Percentiles rank a stretch among this genome's conserved stretches.
These are phyloP conservation scores for Fusarium nodosum DNA, from an alignment of 2,329 filamentous ascomycete species.

Conservation along the genomic window DNA sequence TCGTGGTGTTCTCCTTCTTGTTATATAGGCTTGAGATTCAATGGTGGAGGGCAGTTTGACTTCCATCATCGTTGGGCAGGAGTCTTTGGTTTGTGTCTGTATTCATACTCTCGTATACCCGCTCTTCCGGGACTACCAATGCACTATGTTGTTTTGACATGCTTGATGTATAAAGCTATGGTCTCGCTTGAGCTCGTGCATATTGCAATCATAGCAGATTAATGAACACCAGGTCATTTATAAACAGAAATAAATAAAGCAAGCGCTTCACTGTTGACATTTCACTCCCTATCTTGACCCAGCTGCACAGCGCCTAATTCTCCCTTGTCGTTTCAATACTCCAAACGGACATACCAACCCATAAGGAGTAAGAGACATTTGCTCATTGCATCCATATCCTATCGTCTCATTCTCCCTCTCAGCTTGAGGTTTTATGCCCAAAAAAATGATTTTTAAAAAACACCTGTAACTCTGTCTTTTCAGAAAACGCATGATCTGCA, in stretches of 20 bases:
- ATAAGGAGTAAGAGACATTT: slow-evolving; percentile 10
- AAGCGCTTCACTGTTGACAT: slow-evolving; percentile 35
- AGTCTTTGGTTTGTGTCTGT: slow-evolving; percentile 45
- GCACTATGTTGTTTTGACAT: slow-evolving; percentile 17
- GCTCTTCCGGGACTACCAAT: slow-evolving; percentile 30
- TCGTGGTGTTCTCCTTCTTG: slow-evolving; percentile 26
- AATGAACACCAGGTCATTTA: neutral
- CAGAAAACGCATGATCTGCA: slow-evolving; percentile 12
- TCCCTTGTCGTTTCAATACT: slow-evolving; percentile 33
- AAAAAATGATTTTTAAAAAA: slow-evolving; percentile 12
- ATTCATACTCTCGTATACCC: slow-evolving; percentile 47
- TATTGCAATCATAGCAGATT: neutral
- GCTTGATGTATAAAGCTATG: neutral
- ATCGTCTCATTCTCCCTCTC: slow-evolving; percentile 23
- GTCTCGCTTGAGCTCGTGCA: neutral
- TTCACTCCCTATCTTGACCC: slow-evolving; percentile 35
- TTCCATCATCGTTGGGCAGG: slow-evolving; percentile 38
- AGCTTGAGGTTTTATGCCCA: slow-evolving; percentile 32
- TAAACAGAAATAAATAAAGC: slow-evolving; percentile 4
- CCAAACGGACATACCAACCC: slow-evolving; percentile 33
- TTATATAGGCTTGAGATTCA: slow-evolving; percentile 39
- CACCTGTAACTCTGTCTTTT: slow-evolving; percentile 31
- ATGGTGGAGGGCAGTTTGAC: slow-evolving; percentile 22
- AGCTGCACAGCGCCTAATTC: slow-evolving; percentile 39
- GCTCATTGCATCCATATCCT: slow-evolving; percentile 21